Evolutionary conservation across 768 basidiomycete genomes (phyloP), one percentile per base, ranked within the genome.

Genomic region (Hericium coralloides): DNA sequence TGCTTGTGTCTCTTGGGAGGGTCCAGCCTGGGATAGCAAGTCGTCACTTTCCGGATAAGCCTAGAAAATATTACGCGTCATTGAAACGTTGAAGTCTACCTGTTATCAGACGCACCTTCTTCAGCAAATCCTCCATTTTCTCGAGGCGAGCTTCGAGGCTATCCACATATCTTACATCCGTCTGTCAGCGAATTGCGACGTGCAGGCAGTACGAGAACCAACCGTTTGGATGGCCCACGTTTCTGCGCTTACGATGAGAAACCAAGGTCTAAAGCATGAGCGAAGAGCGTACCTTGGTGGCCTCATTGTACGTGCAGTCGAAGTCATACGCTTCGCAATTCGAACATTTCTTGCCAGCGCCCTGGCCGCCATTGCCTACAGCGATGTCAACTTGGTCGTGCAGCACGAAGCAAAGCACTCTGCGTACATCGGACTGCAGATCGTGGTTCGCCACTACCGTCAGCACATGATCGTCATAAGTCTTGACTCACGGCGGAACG

Each of bases 171-270:
- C 62, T 63, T 36, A 2, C 22, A 25, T 25, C 1, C 43, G 23
- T 18, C 22, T 49, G 1, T 17, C 1, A 38, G 20, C 31, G n/a
- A 47, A 12, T 10, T 8, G 0, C 3, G 38, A 36, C 25, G 4
- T 38, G 18, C 7, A 37, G 10, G 17, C 18, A 12, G 26, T 2
- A 15, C n/a, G 8, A 10, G 7, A 36, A 31, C 10, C n/a, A 49
- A 60, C 62, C 60, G 55, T 50, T 63, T 63, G 2, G 61, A 58
- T 23, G 61, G 61, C 14, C 62, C 62, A 25, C 62, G 55, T 57
- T 63, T 52, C 53, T 54, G 45, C 10, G 15, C 9, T 1, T 22
- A 6, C 22, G 17, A 7, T 52, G 3, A 54, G 12, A 3, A 31
- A 1, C n/a, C 43, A 36, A 3, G 2, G 12, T 4, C 38, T 3